These are phyloP conservation scores for Schrenkiella parvula DNA, from an alignment of 345 rosid genomes.

Conservation along the genomic window DNA sequence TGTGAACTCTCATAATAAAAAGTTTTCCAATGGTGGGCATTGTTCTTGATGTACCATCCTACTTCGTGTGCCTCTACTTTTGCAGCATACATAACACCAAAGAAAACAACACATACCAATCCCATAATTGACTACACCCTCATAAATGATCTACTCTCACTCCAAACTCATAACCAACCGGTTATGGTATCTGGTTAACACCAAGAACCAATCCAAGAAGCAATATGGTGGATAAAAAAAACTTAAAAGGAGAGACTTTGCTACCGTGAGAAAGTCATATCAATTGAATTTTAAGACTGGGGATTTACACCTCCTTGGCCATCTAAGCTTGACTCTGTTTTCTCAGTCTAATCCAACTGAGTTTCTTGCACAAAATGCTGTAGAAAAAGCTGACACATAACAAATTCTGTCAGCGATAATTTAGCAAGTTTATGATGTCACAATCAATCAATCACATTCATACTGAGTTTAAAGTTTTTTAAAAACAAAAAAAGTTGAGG, in stretches of 20 bases:
- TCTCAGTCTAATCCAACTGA: slow-evolving; percentile 26
- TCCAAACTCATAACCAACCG: background rate
- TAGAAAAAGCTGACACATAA: slow-evolving; percentile 28
- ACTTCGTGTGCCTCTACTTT: slow-evolving; percentile 32
- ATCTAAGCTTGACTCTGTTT: slow-evolving; percentile 27
- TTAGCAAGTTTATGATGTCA: slow-evolving; percentile 36
- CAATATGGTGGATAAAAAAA: background rate
- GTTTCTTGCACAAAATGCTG: slow-evolving; percentile 31
- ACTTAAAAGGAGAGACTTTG: background rate
- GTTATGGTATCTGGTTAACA: background rate
- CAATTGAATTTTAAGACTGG: background rate
- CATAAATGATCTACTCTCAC: slow-evolving; percentile 7
- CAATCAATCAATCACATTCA: slow-evolving; percentile 31
- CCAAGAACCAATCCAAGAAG: background rate
- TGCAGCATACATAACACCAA: slow-evolving; percentile 23
- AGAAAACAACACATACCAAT: slow-evolving; percentile 27
- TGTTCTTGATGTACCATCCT: slow-evolving; percentile 29
- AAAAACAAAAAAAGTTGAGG: background rate
- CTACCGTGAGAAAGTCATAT: slow-evolving; percentile 21
- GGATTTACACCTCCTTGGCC: slow-evolving; percentile 15
- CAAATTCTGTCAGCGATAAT: slow-evolving; percentile 41
- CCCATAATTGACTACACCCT: slow-evolving; percentile 17
- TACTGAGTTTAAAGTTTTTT: background rate
- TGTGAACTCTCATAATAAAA: slow-evolving; percentile 30
- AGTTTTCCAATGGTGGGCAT: slow-evolving; percentile 26